Percentiles rank a stretch among this genome's conserved stretches.
These are phyloP conservation scores for Brassica balearica DNA, from an alignment of 441 rosid genomes.

Conservation along the genomic window DNA sequence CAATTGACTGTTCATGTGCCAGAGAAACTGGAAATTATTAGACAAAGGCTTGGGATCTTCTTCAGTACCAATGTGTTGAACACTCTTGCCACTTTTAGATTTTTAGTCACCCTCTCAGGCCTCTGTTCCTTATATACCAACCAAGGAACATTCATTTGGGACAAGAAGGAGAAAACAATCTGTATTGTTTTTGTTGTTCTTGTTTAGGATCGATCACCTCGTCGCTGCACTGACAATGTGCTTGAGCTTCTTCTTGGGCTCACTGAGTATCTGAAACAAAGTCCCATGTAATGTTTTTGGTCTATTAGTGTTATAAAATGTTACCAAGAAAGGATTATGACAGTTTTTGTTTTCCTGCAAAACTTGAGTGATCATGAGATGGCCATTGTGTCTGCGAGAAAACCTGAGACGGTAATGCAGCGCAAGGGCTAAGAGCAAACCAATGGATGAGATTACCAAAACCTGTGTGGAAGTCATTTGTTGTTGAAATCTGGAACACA, in stretches of 20 bases:
- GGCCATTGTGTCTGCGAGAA: conserved; percentile 52
- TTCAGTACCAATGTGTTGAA: too few species aligned
- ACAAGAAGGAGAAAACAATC: background rate
- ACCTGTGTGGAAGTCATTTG: conserved; percentile 59
- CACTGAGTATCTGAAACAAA: conserved; percentile 68
- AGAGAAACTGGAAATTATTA: too few species aligned
- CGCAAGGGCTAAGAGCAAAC: conserved; percentile 69
- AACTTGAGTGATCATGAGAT: conserved; percentile 81
- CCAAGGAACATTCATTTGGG: conserved; percentile 21
- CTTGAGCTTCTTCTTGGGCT: conserved; percentile 85
- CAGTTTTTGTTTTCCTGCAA: background rate
- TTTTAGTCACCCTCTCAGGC: conserved; percentile 81
- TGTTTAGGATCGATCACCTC: conserved; percentile 49
- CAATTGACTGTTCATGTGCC: too few species aligned
- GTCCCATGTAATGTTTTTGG: conserved; percentile 8
- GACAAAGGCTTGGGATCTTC: too few species aligned
- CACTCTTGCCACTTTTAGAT: too few species aligned
- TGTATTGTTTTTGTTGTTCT: background rate
- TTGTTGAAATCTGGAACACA: conserved; percentile 36
- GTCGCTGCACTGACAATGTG: conserved; percentile 95
- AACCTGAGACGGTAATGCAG: background rate
- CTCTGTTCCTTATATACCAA: conserved; percentile 68
- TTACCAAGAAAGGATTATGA: conserved; percentile 5
- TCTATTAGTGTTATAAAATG: background rate
- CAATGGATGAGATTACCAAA: conserved; percentile 70